Evolutionary conservation across 305 asterid genomes (phyloP).

Genomic region (Solanum hybrid): DNA sequence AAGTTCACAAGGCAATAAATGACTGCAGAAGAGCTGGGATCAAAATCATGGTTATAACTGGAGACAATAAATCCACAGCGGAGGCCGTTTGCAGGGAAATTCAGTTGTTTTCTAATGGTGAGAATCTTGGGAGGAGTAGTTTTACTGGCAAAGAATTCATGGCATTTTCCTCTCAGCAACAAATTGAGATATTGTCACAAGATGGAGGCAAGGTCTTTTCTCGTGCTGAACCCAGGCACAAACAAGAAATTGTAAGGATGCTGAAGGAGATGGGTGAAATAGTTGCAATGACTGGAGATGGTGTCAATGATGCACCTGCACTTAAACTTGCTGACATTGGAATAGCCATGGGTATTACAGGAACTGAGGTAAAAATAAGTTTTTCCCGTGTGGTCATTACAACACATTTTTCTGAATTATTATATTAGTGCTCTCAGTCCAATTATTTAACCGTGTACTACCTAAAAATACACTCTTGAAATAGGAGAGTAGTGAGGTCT

Average conservation of each 20-base stretch:
- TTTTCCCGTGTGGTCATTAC: neutral
- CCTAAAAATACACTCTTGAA: neutral
- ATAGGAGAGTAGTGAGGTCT: neutral
- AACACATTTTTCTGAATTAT: neutral
- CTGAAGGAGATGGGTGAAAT: slow-evolving; percentile 78
- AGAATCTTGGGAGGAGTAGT: slow-evolving; percentile 49
- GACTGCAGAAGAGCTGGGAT: slow-evolving; percentile 86
- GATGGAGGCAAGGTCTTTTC: slow-evolving; percentile 80
- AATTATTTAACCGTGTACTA: neutral
- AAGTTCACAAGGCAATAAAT: slow-evolving; percentile 61
- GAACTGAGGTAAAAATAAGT: slow-evolving; percentile 60
- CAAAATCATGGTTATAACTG: slow-evolving; percentile 84
- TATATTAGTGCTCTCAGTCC: neutral
- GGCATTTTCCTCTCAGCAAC: slow-evolving; percentile 50
- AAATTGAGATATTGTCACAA: slow-evolving; percentile 48
- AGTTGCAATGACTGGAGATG: slow-evolving; percentile 98
- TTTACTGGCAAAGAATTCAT: slow-evolving; percentile 81
- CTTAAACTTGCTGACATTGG: slow-evolving; percentile 91
- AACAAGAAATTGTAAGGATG: slow-evolving; percentile 86
- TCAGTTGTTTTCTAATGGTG: slow-evolving; percentile 44
- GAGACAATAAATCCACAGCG: slow-evolving; percentile 90
- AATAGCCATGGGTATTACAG: slow-evolving; percentile 91
- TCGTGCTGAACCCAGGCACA: slow-evolving; percentile 87
- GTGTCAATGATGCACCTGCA: slow-evolving; percentile 97
- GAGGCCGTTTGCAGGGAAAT: slow-evolving; percentile 86